Base-by-base conservation (phyloP, 2,329 filamentous ascomycete species). In the Epichloe sylvatica region DNA sequence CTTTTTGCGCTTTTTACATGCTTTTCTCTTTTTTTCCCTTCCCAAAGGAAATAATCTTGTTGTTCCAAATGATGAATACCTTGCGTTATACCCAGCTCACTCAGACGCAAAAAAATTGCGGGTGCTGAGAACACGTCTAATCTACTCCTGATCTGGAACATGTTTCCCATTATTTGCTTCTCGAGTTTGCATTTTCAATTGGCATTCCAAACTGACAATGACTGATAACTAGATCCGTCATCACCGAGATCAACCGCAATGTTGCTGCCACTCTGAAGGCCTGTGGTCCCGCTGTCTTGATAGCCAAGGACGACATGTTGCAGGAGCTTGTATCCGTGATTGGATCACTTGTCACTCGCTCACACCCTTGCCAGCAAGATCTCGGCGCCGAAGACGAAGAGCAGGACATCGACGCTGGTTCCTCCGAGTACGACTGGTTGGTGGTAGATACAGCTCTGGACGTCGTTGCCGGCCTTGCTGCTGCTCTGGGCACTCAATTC, bases 61-160 rank as follows among this genome's bases (percentile, higher is more conserved):
- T 62, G 56, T 47, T 62, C 65, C 64, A 70, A 62, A 83, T 88
- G 89, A 96, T 96, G 89, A 95, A 70, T 75, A 78, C 74, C 69
- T 73, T 80, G 81, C 86, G 87, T 90, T 90, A 91, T 79, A 91
- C 91, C 89, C 90, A 96, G 90, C 90, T 96, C 91, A 96, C 90
- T 95, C 87, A 86, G 85, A 97, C 83, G 83, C 86, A 72, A 77
- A 77, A 72, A 77, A 72, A 71, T 80, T 51, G 85, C 81, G 81
- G 72, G 81, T 94, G 88, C 85, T 88, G 87, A 83, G 83, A 92
- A 94, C 70, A 74, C 88, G 68, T 68, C 55, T 67, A 60, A 70
- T 70, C 67, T 64, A 62, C 62, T 61, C 55, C 64, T 66, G 62
- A 65, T 59, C 57, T 53, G 49, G 49, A 40, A 33, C 15, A 44